Base-by-base conservation (phyloP, 1,284 basidiomycete species). In the Volvariella volvacea region DNA sequence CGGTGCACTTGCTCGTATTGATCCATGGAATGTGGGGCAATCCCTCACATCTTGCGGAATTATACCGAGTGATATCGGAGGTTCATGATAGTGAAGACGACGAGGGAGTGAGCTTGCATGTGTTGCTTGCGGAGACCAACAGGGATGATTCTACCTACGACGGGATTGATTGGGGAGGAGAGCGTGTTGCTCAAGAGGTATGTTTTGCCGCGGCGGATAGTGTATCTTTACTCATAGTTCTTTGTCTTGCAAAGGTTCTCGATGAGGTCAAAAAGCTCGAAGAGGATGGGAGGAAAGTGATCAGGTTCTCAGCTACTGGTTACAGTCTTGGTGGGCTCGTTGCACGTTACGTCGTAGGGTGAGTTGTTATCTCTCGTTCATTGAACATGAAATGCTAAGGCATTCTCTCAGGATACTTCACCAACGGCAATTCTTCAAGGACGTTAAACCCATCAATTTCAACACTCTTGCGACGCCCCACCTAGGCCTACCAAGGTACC, bases 1-100 rank as follows among this genome's bases (percentile, higher is more conserved):
- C 47, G 12, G 44, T 71, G 10, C 84, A 86, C 53, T 70, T 87
- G 9, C 69, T 84, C 14, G 80, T 89, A 21, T 72, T 88, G 46
- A 74, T 88, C 33, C 88, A 91, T 55, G 89, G 89, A 30, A 87
- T 92, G 78, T 92, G 88, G 88, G 88, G 89, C 1, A 75, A 80
- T 52, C 80, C 87, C 0, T 51, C 46, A 39, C 66, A 73, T 50
- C 55, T 73, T 12, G 55, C 60, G 7, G 68, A 68, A 50, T 55
- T 70, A 8, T 51, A 55, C 12, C 61, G 67, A 21, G 58, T 70
- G 33, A 61, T 64, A 38, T 52, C 50, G 22, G 66, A 68, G 45
- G 63, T 57, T 4, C 55, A 64, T 38, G 36, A 56, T 3, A 45
- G 48, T 12, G 48, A 28, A 28, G 12, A 52, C 8, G 52, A 49